These are phyloP conservation scores for Clathrospora elynae DNA, from an alignment of 2,329 filamentous ascomycete species.

Conservation along the genomic window DNA sequence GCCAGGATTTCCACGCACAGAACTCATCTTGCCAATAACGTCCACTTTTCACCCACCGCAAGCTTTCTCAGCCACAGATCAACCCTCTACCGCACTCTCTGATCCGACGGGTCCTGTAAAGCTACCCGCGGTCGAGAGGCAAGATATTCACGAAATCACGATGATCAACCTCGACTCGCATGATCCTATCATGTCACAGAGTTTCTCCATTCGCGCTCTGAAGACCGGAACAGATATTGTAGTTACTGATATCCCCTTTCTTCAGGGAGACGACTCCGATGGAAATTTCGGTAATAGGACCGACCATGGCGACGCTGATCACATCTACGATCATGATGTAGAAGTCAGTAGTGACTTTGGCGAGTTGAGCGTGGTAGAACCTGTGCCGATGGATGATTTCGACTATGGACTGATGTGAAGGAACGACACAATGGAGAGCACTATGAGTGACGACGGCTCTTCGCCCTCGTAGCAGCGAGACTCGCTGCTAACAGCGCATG, in stretches of 20 bases:
- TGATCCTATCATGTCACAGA: no score
- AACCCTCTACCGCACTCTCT: no score
- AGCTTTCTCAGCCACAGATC: no score
- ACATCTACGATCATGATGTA: slow-evolving; percentile 14
- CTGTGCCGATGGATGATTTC: slow-evolving; percentile 32
- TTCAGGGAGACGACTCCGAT: slow-evolving; percentile 1
- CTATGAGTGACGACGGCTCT: neutral
- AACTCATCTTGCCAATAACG: neutral
- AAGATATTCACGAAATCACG: no score
- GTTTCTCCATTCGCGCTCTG: neutral
- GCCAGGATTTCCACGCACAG: neutral
- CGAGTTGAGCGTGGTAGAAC: slow-evolving; percentile 37
- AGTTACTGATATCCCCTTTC: slow-evolving; percentile 14
- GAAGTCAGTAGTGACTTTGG: slow-evolving; percentile 35
- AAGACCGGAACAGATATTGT: slow-evolving; percentile 15
- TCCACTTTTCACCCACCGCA: no score
- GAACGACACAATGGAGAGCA: neutral
- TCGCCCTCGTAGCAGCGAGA: neutral
- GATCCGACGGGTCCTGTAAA: no score
- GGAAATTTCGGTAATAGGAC: slow-evolving; percentile 5
- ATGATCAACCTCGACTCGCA: no score
- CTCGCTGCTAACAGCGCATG: no score
- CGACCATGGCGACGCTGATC: slow-evolving; percentile 3
- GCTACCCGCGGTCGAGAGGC: no score
- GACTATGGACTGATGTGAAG: slow-evolving; percentile 32